Conservation (phyloP, 148 eudicot species). For the Rhododendron kiyosumense region DNA sequence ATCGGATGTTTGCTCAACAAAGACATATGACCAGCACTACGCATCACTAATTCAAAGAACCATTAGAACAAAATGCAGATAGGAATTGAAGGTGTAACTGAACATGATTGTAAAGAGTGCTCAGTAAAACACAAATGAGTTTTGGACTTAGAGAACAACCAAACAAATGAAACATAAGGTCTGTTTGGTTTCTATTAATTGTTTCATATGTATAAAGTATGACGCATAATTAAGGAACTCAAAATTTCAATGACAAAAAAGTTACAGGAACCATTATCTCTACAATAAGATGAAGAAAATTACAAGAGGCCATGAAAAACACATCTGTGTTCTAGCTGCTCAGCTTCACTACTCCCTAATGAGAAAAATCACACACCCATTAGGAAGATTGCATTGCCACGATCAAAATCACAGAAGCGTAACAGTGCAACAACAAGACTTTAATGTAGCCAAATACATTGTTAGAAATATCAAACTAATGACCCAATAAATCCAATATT, state of each 20-base stretch:
- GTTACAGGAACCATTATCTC: constrained; percentile 5
- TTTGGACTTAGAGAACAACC: background rate
- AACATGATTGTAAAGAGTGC: background rate
- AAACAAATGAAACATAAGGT: background rate
- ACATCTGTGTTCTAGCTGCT: constrained; percentile 42
- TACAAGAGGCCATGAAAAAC: constrained; percentile 37
- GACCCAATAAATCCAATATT: background rate
- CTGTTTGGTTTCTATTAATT: background rate
- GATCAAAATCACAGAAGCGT: constrained; percentile 9
- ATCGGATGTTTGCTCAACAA: background rate
- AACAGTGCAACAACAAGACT: background rate
- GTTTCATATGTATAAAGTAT: background rate
- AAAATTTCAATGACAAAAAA: constrained; percentile 3
- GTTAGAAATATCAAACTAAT: background rate
- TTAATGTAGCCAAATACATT: background rate
- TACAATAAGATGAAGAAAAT: constrained; percentile 38
- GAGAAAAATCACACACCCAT: constrained; percentile 28
- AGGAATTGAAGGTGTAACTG: background rate
- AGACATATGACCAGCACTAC: background rate
- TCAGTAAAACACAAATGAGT: background rate
- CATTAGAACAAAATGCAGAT: background rate
- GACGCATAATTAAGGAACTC: background rate
- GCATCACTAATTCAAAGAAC: background rate
- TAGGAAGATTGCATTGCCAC: constrained; percentile 20
- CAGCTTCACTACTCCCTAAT: constrained; percentile 54